Evolutionary conservation across 169 alveolate genomes (phyloP).

Genomic region (Cryptosporidium felis): DNA sequence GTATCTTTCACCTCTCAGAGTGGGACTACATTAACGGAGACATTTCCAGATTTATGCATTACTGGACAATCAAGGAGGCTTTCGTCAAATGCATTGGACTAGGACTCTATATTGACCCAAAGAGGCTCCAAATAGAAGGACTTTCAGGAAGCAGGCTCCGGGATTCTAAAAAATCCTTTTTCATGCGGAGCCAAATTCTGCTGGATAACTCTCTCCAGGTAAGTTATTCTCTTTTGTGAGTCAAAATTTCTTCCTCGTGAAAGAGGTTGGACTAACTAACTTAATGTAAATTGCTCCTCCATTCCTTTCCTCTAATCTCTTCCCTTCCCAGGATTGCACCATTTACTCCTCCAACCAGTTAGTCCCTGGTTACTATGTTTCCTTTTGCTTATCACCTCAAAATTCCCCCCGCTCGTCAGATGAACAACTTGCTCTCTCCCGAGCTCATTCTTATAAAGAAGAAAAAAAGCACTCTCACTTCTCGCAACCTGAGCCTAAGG

Average conservation of each 20-base stretch:
- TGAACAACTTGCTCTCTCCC: too few relatives aligned
- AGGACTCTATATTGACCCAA: constrained; percentile 69
- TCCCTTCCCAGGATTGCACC: background rate
- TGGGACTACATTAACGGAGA: constrained; percentile 54
- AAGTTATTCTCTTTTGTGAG: background rate
- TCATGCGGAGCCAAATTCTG: background rate
- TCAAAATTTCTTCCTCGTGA: background rate
- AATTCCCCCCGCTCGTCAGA: background rate
- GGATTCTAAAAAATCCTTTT: too few relatives aligned
- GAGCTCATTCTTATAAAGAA: too few relatives aligned
- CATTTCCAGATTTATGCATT: constrained; percentile 49
- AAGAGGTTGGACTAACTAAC: background rate
- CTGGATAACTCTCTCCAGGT: constrained; percentile 40
- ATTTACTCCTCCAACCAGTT: constrained; percentile 11
- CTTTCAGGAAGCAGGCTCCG: too few relatives aligned
- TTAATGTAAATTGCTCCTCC: background rate
- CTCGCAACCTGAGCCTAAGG: too few relatives aligned
- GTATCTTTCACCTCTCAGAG: constrained; percentile 7
- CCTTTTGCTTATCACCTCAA: constrained; percentile 23
- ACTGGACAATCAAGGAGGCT: constrained; percentile 72
- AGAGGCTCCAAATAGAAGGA: background rate
- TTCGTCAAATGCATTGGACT: constrained; percentile 52
- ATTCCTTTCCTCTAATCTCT: background rate
- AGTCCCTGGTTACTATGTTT: constrained; percentile 2
- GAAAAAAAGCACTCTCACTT: too few relatives aligned